Evolutionary conservation across 2,329 filamentous ascomycete species (phyloP), one percentile per base, ranked within the genome.

Genomic region (Colletotrichum godetiae): DNA sequence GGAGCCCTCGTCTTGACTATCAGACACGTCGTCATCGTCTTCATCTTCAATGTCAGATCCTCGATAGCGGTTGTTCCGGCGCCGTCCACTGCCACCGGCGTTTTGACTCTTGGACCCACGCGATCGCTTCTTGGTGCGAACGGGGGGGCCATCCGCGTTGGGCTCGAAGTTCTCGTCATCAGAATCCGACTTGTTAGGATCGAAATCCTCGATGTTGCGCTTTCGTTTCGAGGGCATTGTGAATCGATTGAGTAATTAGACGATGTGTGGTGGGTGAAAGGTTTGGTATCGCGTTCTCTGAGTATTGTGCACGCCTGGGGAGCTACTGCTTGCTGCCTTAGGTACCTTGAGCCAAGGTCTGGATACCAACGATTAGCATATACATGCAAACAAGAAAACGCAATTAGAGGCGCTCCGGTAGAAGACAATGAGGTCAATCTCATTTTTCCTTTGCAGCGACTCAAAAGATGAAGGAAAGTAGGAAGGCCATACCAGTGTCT

Each of bases 101-200:
- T 85, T 86, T 67, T 81, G 81, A 73, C 75, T 81, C 33, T 70
- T 69, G 62, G 60, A 68, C 27, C 68, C 72, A 33, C 79, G 78
- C 35, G 81, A 81, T 76, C 83, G 81, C 75, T 84, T 85, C 74
- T 79, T 81, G 61, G 73, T 77, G 72, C 84, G 84, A 15, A 82
- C 82, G 19, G 87, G 83, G 35, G 83, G 82, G 31, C 82, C 84
- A 76, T 87, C 85, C 27, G 80, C 79, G 19, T 81, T 79, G 19
- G 90, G 90, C 71, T 91, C 88, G 78, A 92, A 93, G 80, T 92
- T 92, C 76, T 91, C 90, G 78, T 93, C 91, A 62, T 91, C 88
- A 2, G 91, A 86, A 76, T 93, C 91, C 63, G 91, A 92, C 79
- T 91, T 88, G 80, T 92, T 92, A 3, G 89, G 90, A 80, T 93